Base-by-base conservation (phyloP, 2,329 filamentous ascomycete species). In the Knufia fluminis region DNA sequence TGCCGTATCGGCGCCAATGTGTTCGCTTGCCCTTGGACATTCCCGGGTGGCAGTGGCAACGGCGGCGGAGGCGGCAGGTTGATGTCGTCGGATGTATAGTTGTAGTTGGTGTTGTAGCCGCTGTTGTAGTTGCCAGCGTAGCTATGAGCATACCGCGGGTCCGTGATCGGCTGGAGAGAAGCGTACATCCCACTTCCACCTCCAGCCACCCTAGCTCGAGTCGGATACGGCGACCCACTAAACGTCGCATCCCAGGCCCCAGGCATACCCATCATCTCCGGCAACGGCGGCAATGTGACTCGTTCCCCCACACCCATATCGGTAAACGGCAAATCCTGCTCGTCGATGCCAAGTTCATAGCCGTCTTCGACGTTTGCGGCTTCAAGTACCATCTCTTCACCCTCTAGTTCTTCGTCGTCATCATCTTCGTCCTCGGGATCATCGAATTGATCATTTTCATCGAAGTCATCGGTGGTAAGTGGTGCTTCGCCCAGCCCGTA, bases 1-100 rank as follows among this genome's bases (percentile, higher is more conserved):
- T 43, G 31, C 12, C 61, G 59, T 38, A 66, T 59, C 4, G 61
- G 59, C 8, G 63, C 57, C 17, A 60, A 59, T 1, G 62, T 61
- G 4, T 61, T 62, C 24, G 63, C 63, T 4, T 66, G 57, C 33
- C 6, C 26, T 28, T 31, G 28, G 7, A 14, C 33, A 36, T 14
- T 17, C 10, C 16, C 9, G 6, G 33, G 6, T 36, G 33, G 9
- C 23, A 31, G 31, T 10, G 32, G 16, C 28, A 35, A 23, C 7
- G 32, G 33, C 10, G 45, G 35, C 16, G 45, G 32, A 6, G 44
- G 46, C 9, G 43, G 10, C 23, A 48, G 24, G 17, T 38, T 20
- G 7, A 48, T 39, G 17, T 48, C 22, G 9, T 26, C n/a, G n/a
- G 33, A n/a, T n/a, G n/a, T n/a, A n/a, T n/a, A n/a, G n/a, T n/a